These are phyloP conservation scores for Cladosporium sp. DNA, from an alignment of 2,329 filamentous ascomycete species.

Conservation along the genomic window DNA sequence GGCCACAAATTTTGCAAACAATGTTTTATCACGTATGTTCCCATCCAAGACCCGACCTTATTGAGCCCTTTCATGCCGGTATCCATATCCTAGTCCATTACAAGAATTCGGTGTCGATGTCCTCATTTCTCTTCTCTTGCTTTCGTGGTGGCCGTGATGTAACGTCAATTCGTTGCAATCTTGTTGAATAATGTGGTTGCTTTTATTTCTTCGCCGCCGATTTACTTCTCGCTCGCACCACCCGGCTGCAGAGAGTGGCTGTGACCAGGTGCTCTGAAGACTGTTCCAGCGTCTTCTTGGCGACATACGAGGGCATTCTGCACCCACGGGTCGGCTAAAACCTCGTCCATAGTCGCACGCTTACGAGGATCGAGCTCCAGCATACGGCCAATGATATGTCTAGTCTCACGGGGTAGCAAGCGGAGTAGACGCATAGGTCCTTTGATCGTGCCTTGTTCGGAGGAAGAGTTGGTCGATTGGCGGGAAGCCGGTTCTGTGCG, in stretches of 20 bases:
- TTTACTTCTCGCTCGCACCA: constrained; percentile 24
- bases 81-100: constrained; percentile 1
- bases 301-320: constrained; percentile 76
- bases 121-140: background rate
- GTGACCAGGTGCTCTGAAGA: constrained; percentile 72
- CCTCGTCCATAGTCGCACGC: constrained; percentile 78
- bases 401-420: constrained; percentile 80
- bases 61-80: background rate
- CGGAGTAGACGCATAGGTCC: constrained; percentile 88
- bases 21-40: background rate
- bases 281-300: constrained; percentile 67
- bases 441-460: constrained; percentile 59
- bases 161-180: background rate
- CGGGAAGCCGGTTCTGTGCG: constrained; percentile 20
- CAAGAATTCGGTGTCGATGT: background rate
- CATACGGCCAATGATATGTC: constrained; percentile 89
- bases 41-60: background rate
- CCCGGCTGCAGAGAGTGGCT: constrained; percentile 64
- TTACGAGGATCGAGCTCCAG: constrained; percentile 80
- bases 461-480: constrained; percentile 17
- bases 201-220: background rate
- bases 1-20: background rate
- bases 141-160: background rate
- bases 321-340: constrained; percentile 88
- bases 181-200: background rate